Evolutionary conservation across 441 rosid species (phyloP).

Genomic region (Cnidoscolus chayamansa): DNA sequence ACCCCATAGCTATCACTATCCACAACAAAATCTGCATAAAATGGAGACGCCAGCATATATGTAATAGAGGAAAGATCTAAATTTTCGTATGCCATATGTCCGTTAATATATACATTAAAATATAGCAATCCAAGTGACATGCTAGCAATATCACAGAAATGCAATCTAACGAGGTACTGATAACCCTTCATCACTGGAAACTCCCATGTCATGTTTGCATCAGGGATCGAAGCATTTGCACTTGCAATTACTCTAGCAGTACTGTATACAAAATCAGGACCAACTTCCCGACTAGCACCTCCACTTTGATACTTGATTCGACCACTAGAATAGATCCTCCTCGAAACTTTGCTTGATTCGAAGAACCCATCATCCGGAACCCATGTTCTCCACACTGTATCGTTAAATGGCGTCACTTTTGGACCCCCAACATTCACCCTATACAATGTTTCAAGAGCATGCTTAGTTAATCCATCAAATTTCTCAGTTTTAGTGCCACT

Average conservation of each 20-base stretch:
- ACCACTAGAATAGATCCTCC: conserved; percentile 40
- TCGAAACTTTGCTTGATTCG: conserved; percentile 36
- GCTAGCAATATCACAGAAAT: conserved; percentile 81
- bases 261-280: conserved; percentile 70
- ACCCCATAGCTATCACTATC: conserved; percentile 33
- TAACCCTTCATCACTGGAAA: conserved; percentile 50
- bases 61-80: conserved; percentile 43
- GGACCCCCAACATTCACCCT: conserved; percentile 67
- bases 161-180: conserved; percentile 59
- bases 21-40: conserved; percentile 60
- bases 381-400: conserved; percentile 77
- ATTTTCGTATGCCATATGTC: conserved; percentile 47
- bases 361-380: conserved; percentile 58
- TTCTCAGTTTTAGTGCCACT: conserved; percentile 35
- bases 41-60: conserved; percentile 55
- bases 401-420: conserved; percentile 71
- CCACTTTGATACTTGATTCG: conserved; percentile 59
- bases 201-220: conserved; percentile 60
- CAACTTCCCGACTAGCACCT: conserved; percentile 71
- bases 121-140: conserved; percentile 47
- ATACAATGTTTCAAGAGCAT: conserved; percentile 49
- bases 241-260: conserved; percentile 59
- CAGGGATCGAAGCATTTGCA: conserved; percentile 41
- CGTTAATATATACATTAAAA: conserved; percentile 52
- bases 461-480: conserved; percentile 41